These are phyloP conservation scores for Blastobotrys aristatus DNA, from an alignment of 1,139 yeast genomes.

Conservation along the genomic window DNA sequence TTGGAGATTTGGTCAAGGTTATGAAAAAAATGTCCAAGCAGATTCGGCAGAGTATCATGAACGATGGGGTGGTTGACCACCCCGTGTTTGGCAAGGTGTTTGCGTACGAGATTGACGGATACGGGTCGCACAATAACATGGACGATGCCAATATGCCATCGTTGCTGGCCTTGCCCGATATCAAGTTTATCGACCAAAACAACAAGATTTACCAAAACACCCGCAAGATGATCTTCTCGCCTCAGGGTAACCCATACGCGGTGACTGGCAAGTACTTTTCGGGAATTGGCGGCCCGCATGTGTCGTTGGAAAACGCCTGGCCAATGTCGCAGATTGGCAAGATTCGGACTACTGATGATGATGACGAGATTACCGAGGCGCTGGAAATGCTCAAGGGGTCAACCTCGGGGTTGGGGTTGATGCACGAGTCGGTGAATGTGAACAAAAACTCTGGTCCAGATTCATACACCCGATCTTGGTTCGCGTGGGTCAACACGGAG, in stretches of 20 bases:
- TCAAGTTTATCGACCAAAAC: conserved; percentile 51
- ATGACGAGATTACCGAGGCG: conserved; percentile 53
- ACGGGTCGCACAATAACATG: conserved; percentile 67
- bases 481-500: conserved; percentile 92
- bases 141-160: conserved; percentile 90
- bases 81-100: conserved; percentile 68
- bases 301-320: conserved; percentile 79
- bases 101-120: conserved; percentile 89
- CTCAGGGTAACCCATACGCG: conserved; percentile 72
- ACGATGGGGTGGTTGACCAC: conserved; percentile 61
- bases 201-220: conserved; percentile 70
- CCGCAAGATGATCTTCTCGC: conserved; percentile 64
- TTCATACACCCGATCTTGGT: conserved; percentile 69
- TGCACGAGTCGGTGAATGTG: conserved; percentile 80
- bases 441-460: conserved; percentile 38
- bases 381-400: conserved; percentile 51
- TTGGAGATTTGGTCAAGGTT: conserved; percentile 24
- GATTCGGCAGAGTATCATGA: conserved; percentile 54
- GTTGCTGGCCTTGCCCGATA: conserved; percentile 67
- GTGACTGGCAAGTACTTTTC: conserved; percentile 55
- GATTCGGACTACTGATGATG: conserved; percentile 70
- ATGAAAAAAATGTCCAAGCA: conserved; percentile 39
- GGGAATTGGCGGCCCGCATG: conserved; percentile 90
- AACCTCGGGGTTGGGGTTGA: conserved; percentile 71
- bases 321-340: conserved; percentile 78